Evolutionary conservation across 352 stramenopile species (phyloP).

Genomic region (Globisporangium acanthophoron): DNA sequence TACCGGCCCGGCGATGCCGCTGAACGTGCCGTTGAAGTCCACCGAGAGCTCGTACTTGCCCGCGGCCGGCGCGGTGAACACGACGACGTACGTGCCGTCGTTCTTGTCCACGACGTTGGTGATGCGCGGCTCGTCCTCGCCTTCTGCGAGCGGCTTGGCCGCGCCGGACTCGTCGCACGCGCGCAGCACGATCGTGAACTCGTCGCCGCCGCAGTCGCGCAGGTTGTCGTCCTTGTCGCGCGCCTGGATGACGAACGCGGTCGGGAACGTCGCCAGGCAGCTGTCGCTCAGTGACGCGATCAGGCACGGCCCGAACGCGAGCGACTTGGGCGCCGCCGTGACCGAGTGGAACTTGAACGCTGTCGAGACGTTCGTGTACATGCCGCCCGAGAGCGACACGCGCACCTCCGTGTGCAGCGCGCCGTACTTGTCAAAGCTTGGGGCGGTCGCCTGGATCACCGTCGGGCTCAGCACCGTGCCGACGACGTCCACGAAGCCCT

Average conservation of each 20-base stretch:
- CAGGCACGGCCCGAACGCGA: constrained; percentile 92
- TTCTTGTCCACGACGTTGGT: constrained; percentile 80
- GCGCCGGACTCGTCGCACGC: constrained; percentile 20
- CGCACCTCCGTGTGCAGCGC: constrained; percentile 85
- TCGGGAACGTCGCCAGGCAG: constrained; percentile 64
- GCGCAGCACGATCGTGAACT: constrained; percentile 82
- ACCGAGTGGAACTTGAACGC: constrained; percentile 93
- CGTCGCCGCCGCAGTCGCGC: constrained; percentile 92
- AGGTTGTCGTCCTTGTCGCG: constrained; percentile 86
- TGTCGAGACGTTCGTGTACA: constrained; percentile 90
- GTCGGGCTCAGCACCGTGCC: constrained; percentile 83
- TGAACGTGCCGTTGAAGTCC: constrained; percentile 92
- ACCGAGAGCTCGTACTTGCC: constrained; percentile 88
- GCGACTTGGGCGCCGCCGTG: constrained; percentile 83
- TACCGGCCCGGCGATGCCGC: constrained; percentile 89
- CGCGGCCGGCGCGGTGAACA: constrained; percentile 72
- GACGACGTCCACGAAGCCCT: constrained; percentile 90
- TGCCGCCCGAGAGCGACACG: constrained; percentile 85
- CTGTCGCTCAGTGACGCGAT: constrained; percentile 57
- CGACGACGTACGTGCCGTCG: constrained; percentile 93
- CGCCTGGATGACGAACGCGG: constrained; percentile 90
- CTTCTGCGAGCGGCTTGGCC: constrained; percentile 1
- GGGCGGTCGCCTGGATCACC: constrained; percentile 86
- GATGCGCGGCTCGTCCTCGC: constrained; percentile 24
- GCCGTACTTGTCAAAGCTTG: constrained; percentile 94